phyloP scores from a whole-genome alignment of 176 grass and related monocot genomes.

The Otatea glauca region DNA sequence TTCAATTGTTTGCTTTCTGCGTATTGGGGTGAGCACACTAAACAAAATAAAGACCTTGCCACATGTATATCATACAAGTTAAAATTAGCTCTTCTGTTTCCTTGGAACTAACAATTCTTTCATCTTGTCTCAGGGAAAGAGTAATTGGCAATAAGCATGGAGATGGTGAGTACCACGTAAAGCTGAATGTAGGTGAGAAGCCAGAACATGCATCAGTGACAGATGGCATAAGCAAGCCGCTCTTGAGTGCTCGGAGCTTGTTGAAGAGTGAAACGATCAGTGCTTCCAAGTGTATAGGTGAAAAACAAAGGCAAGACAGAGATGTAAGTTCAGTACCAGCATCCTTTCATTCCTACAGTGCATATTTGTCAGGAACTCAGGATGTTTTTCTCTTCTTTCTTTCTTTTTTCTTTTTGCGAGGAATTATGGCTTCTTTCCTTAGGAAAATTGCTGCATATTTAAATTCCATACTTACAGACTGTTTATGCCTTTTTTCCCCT shows the following conservation, averaged over 20 bases:
- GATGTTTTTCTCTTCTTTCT: neutral
- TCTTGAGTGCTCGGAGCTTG: slow-evolving; percentile 73
- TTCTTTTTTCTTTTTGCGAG: neutral
- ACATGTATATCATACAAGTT: neutral
- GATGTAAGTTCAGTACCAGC: slow-evolving; percentile 68
- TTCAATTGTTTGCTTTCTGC: neutral
- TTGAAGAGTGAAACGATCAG: slow-evolving; percentile 98
- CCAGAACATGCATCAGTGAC: slow-evolving; percentile 63
- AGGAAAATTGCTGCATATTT: slow-evolving; percentile 4
- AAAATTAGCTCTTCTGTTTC: neutral
- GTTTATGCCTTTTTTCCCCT: neutral
- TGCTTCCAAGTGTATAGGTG: slow-evolving; percentile 93
- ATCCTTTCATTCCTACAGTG: neutral
- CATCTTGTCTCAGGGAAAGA: slow-evolving; percentile 75
- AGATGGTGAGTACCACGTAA: slow-evolving; percentile 38
- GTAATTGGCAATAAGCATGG: slow-evolving; percentile 69
- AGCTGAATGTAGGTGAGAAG: slow-evolving; percentile 53
- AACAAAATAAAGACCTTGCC: slow-evolving; percentile 24
- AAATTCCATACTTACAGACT: neutral
- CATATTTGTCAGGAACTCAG: neutral
- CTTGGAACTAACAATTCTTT: slow-evolving; percentile 34
- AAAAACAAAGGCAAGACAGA: slow-evolving; percentile 66
- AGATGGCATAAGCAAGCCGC: slow-evolving; percentile 69
- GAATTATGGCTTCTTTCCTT: neutral
- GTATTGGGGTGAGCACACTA: neutral